These are phyloP conservation scores for Jaapia argillacea DNA, from an alignment of 768 basidiomycete genomes.

Conservation along the genomic window DNA sequence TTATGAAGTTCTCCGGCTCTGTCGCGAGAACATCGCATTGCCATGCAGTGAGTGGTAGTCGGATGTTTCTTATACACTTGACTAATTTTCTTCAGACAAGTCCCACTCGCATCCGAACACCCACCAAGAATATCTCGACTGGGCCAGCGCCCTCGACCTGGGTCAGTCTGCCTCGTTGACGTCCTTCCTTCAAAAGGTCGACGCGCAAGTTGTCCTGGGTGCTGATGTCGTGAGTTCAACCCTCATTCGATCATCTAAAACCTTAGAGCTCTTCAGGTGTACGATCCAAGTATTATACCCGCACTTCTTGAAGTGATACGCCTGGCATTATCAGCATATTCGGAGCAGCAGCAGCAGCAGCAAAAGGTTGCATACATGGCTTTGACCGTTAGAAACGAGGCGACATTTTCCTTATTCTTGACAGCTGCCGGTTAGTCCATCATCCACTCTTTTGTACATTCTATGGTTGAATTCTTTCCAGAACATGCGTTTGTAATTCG, in stretches of 20 bases:
- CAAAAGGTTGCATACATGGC: no score
- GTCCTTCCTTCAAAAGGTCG: slow-evolving; percentile 31
- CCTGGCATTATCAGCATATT: slow-evolving; percentile 15
- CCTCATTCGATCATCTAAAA: background rate
- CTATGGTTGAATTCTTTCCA: slow-evolving; percentile 1
- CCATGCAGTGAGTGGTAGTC: slow-evolving; percentile 60
- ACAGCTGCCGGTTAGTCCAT: no score
- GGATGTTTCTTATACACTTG: slow-evolving; percentile 60
- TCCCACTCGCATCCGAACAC: no score
- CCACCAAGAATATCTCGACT: no score
- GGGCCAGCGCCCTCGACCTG: no score
- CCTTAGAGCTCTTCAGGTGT: slow-evolving; percentile 37
- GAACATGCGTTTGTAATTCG: background rate
- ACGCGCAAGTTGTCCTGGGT: slow-evolving; percentile 54
- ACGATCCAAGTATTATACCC: slow-evolving; percentile 52
- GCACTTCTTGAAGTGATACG: slow-evolving; percentile 41
- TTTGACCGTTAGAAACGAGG: slow-evolving; percentile 44
- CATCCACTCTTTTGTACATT: no score
- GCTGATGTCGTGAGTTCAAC: slow-evolving; percentile 49
- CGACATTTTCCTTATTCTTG: slow-evolving; percentile 38
- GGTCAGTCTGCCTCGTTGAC: no score
- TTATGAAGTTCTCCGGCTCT: slow-evolving; percentile 50
- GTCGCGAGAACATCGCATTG: slow-evolving; percentile 47
- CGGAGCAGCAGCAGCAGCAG: slow-evolving; percentile 5
- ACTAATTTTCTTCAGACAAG: slow-evolving; percentile 17